Evolutionary conservation across 1,139 yeast species (phyloP).

Genomic region (Geotrichum europaeum): DNA sequence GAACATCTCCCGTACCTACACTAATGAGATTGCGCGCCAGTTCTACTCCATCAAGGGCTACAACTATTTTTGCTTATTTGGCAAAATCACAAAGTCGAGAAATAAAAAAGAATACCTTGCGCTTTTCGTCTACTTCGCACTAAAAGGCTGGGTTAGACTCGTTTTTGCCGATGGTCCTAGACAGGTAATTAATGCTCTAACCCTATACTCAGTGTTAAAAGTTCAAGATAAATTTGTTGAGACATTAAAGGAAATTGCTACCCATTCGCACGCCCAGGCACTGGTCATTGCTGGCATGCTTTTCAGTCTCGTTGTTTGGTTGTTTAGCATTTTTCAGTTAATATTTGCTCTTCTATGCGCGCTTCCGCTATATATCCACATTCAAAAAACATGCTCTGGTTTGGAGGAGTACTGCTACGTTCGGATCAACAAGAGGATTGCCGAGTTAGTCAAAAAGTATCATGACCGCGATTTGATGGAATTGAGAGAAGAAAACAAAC

Average conservation of each 20-base stretch:
- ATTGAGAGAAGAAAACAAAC: constrained; percentile 26
- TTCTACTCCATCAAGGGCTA: constrained; percentile 54
- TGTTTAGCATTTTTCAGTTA: constrained; percentile 58
- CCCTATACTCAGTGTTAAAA: constrained; percentile 51
- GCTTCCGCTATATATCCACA: constrained; percentile 49
- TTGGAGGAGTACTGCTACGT: constrained; percentile 56
- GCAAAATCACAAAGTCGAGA: constrained; percentile 57
- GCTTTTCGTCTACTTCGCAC: constrained; percentile 59
- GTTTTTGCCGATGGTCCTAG: constrained; percentile 82
- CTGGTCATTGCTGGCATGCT: constrained; percentile 69
- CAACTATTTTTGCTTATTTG: constrained; percentile 66
- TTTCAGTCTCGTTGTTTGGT: constrained; percentile 70
- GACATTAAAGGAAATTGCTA: constrained; percentile 56
- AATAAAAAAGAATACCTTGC: constrained; percentile 62
- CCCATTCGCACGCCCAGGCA: constrained; percentile 57
- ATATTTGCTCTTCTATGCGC: constrained; percentile 51
- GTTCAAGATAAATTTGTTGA: constrained; percentile 43
- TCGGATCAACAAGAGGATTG: constrained; percentile 51
- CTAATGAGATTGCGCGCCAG: constrained; percentile 57
- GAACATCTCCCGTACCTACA: constrained; percentile 65
- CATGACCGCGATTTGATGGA: constrained; percentile 35
- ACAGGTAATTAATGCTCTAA: constrained; percentile 74
- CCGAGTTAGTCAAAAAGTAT: constrained; percentile 44
- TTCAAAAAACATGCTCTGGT: constrained; percentile 36
- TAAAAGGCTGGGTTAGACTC: constrained; percentile 59